phyloP scores from a whole-genome alignment of 78 protist species.

The Dictyostelium purpureum region DNA sequence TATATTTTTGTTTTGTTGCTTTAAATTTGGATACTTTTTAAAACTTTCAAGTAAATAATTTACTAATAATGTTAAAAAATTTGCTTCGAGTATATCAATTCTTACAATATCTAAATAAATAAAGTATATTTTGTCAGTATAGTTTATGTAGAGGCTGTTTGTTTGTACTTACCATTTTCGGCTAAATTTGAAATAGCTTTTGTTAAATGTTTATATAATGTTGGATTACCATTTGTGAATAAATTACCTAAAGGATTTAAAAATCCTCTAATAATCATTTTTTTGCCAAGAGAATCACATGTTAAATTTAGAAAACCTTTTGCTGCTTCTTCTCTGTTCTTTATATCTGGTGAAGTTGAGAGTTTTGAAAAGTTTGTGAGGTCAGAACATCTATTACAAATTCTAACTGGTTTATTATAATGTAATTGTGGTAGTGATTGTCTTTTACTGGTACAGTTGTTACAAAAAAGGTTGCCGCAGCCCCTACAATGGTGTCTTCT shows the following conservation, averaged over 20 bases:
- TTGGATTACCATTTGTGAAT: background rate
- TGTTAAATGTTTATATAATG: constrained; percentile 20
- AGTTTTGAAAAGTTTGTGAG: constrained; percentile 20
- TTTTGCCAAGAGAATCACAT: background rate
- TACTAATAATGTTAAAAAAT: constrained; percentile 1
- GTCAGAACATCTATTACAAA: constrained; percentile 55
- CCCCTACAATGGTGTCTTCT: constrained; percentile 70
- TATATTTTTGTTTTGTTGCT: no score
- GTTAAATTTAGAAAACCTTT: constrained; percentile 46
- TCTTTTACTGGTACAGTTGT: constrained; percentile 44
- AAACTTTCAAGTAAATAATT: constrained; percentile 17
- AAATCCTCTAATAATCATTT: constrained; percentile 31
- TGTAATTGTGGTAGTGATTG: constrained; percentile 57
- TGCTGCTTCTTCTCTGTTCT: constrained; percentile 13
- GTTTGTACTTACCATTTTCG: constrained; percentile 2
- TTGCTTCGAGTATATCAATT: constrained; percentile 44
- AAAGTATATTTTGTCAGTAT: background rate
- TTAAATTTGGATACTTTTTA: no score
- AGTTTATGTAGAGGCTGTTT: background rate
- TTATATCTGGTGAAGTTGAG: background rate
- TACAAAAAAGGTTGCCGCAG: constrained; percentile 72
- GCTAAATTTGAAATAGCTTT: constrained; percentile 52
- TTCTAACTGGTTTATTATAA: constrained; percentile 70
- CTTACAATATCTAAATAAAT: constrained; percentile 19
- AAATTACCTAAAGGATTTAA: background rate